Evolutionary conservation across 352 stramenopile species (phyloP), one percentile per base, ranked within the genome.

Genomic region (Thraustochytrium sp.): DNA sequence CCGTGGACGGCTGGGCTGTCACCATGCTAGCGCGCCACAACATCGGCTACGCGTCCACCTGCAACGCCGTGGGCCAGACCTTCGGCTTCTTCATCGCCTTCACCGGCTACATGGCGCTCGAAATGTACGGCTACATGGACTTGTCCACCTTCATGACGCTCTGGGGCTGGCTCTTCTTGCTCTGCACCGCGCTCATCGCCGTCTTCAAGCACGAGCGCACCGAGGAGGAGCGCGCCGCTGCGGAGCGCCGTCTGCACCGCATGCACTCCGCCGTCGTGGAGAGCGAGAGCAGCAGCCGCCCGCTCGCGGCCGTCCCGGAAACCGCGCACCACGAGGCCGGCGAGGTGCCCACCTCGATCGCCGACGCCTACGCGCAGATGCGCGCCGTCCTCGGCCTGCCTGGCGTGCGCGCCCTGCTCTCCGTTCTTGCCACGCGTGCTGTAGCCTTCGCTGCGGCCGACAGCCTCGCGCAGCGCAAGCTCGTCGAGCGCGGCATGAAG

Each of bases 1-100:
- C 97, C 9, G 96, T 99, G 8, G 97, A 99, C 86, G 97, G 97
- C 23, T 99, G 97, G 97, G 97, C 97, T n/a, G 90, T 99, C 44
- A 99, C 97, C 0, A 99, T 99, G 97, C 91, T 99, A 44, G 97
- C 91, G 48, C 90, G 92, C 48, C 94, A 98, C 85, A 98, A 99
- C 89, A 90, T 98, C 40, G 95, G 93, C 42, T 95, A 97, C 68
- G 96, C 95, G 38, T 97, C 95, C 1, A 96, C 96, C 36, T 98
- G 94, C 88, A 98, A 99, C 87, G 93, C 90, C 23, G 96, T 98
- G 59, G 95, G 95, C 34, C 95, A 98, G 89, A 98, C 95, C 72
- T 91, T 99, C 72, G 96, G 97, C 26, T 98, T 97, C 88, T 98
- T 99, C 85, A 89, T 98, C 26, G 93, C 92, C 34, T 99, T 99